Conservation (phyloP, 768 basidiomycete genomes). For the Botryobasidium botryosum region DNA sequence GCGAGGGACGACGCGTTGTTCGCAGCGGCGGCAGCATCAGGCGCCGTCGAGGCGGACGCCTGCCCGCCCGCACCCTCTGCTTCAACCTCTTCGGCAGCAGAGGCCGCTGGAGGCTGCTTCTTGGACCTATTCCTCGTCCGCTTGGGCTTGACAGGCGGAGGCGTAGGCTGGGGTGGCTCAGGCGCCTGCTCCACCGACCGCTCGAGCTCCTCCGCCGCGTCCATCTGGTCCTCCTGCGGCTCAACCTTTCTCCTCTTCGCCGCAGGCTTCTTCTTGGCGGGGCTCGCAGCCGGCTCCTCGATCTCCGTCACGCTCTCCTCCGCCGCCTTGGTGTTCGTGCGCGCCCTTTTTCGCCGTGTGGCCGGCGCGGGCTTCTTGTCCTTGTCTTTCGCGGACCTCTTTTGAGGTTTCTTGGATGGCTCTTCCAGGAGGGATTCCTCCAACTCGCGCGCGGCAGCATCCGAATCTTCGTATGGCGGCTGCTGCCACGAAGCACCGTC, state of each 20-base stretch:
- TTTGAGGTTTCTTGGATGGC: too few species aligned
- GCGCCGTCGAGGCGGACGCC: too few species aligned
- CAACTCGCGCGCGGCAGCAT: constrained; percentile 40
- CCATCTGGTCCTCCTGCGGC: constrained; percentile 19
- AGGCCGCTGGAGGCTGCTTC: not conserved
- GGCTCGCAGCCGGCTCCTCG: constrained; percentile 33
- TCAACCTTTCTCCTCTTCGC: constrained; percentile 51
- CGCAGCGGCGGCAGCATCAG: too few species aligned
- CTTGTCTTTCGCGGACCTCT: constrained; percentile 26
- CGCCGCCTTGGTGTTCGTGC: constrained; percentile 24
- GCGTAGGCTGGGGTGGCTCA: not conserved
- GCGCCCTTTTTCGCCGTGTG: constrained; percentile 28
- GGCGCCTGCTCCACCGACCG: constrained; percentile 8
- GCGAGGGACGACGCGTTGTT: too few species aligned
- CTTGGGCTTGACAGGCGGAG: not conserved
- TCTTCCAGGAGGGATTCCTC: constrained; percentile 39
- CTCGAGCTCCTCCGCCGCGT: constrained; percentile 33
- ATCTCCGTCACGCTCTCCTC: constrained; percentile 35
- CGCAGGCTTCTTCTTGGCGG: constrained; percentile 27
- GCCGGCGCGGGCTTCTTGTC: constrained; percentile 22
- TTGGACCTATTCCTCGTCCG: not conserved
- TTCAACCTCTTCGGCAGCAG: not conserved
- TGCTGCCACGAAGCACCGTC: not conserved
- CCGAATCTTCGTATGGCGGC: constrained; percentile 16
- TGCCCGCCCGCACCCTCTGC: not conserved